Base-by-base conservation (phyloP, 2,329 filamentous ascomycete species). In the Aspergillus brasiliensis region DNA sequence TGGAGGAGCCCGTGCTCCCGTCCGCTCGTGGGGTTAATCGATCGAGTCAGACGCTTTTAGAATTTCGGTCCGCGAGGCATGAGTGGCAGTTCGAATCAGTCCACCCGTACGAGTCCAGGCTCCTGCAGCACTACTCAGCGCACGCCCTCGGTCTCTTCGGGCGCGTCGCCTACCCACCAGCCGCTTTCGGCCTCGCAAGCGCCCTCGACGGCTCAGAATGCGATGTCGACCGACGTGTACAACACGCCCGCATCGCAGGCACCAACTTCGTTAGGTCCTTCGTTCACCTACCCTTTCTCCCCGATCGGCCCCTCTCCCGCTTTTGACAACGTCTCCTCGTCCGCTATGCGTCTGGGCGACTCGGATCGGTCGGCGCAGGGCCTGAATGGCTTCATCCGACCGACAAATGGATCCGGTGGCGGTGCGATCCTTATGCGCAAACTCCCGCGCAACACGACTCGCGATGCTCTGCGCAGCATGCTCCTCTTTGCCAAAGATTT, bases 401-500 rank as follows among this genome's bases (percentile, higher is more conserved):
- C 66, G n/a, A 64, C 59, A 47, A 71, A 67, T 38, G 70, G 66
- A 53, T 66, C 72, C 46, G 72, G 68, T 19, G 72, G 70, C 54
- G 73, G 77, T 48, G 75, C 78, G 48, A 79, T 89, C 61, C 73
- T 86, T 57, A 80, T 89, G 76, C 84, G 85, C 68, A 85, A 82
- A 66, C 78, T 89, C 13, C 84, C 86, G 3, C 81, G 78, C 60
- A 86, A 82, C 70, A 87, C 82, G 46, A 84, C 81, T 67, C 75
- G 79, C 53, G 86, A 88, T 63, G 79, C 83, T 17, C 79, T 89
- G 58, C 81, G 83, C 64, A 86, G 83, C 71, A 86, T 89, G 79
- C 77, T 89, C 5, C 78, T 88, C n/a, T 88, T 89, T 66, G 84
- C 86, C 19, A 85, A 86, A 66, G 85, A 88, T 63, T 79, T 88